Evolutionary conservation across 768 basidiomycete species (phyloP).

Genomic region (Agaricus subrufescens): DNA sequence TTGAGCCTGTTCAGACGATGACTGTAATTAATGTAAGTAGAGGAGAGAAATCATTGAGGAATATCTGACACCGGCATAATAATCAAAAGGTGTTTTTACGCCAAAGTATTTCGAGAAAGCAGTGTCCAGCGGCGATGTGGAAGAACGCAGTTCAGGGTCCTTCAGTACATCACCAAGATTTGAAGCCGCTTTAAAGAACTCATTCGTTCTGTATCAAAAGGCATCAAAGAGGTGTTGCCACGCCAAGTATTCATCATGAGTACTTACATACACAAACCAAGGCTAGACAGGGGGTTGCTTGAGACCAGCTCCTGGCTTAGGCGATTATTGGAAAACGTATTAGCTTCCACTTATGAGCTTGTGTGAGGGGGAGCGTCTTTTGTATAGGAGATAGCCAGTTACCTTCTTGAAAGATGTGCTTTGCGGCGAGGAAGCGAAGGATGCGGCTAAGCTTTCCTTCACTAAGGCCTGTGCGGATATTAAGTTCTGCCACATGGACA

Average conservation of each 20-base stretch:
- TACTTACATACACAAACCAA: constrained; percentile 21
- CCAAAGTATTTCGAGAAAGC: constrained; percentile 21
- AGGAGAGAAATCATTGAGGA: background rate
- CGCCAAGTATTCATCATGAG: background rate
- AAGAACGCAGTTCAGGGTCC: constrained; percentile 27
- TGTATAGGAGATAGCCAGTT: too few species aligned
- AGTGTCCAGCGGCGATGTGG: constrained; percentile 17
- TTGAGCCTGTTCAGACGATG: background rate
- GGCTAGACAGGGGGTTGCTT: constrained; percentile 18
- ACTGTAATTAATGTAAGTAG: background rate
- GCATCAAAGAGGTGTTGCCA: background rate
- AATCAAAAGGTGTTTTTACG: constrained; percentile 19
- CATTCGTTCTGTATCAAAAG: constrained; percentile 14
- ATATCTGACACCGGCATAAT: constrained; percentile 16
- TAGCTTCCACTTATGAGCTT: constrained; percentile 19
- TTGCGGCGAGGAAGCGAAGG: constrained; percentile 33
- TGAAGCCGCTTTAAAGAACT: constrained; percentile 17
- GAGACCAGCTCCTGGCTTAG: constrained; percentile 26
- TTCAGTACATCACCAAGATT: constrained; percentile 29
- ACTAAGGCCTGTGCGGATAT: constrained; percentile 25
- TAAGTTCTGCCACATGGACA: constrained; percentile 27
- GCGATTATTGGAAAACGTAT: constrained; percentile 34
- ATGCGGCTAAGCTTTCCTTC: constrained; percentile 32
- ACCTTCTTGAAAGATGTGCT: constrained; percentile 34
- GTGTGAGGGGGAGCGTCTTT: background rate